Evolutionary conservation across 352 stramenopile species (phyloP).

Genomic region (Phytophthora hibernalis): DNA sequence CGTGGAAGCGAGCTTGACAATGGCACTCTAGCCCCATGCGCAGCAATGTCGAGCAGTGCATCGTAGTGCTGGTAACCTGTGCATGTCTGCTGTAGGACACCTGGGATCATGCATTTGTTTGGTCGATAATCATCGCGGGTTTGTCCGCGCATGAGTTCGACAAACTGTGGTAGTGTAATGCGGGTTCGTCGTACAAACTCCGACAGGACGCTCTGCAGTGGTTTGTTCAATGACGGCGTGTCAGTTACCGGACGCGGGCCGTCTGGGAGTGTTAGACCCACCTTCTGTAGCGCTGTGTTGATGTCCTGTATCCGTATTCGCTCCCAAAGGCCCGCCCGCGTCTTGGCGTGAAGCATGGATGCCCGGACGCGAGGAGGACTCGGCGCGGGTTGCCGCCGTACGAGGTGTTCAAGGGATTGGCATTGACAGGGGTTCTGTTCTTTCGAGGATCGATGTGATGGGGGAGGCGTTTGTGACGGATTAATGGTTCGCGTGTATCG

Average conservation of each 20-base stretch:
- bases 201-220: constrained; percentile 8
- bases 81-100: neutral
- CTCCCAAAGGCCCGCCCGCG: neutral
- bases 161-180: constrained; percentile 9
- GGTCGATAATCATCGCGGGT: constrained; percentile 8
- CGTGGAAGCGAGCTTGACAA: neutral
- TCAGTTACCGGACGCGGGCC: neutral
- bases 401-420: neutral
- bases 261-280: neutral
- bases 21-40: neutral
- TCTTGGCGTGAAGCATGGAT: neutral
- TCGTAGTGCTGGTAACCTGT: constrained; percentile 7
- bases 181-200: constrained; percentile 8
- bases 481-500: neutral
- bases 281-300: neutral
- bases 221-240: constrained; percentile 9
- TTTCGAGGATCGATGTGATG: neutral
- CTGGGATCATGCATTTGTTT: constrained; percentile 15
- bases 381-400: neutral
- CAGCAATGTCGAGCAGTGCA: neutral
- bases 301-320: neutral
- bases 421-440: neutral
- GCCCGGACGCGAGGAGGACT: neutral
- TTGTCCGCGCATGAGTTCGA: constrained; percentile 19
- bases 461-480: neutral